Base-by-base conservation (phyloP, 2,329 filamentous ascomycete species). In the Fusarium nisikadoi region DNA sequence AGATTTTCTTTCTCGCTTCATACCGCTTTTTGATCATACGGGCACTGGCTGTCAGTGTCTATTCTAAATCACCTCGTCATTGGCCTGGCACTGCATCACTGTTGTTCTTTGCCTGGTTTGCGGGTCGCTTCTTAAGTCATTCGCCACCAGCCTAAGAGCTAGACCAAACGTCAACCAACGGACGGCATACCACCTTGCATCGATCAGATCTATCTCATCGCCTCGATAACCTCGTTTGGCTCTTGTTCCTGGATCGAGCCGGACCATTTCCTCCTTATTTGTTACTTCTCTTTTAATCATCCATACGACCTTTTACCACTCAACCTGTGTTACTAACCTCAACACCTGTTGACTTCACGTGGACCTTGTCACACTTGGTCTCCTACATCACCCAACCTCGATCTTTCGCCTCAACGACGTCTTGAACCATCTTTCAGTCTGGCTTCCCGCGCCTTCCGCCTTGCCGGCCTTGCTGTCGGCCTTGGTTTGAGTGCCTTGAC, bases 401-500 rank as follows among this genome's bases (percentile, higher is more conserved):
- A 53, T 54, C 54, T 42, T 53, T 55, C 52, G 38, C 45, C 62
- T 33, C 56, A 57, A 50, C 56, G 43, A 59, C 52, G 50, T 49
- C 41, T 47, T 29, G n/a, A 36, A 25, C 59, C 54, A 77, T 68
- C 78, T 65, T 75, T 79, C 85, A 88, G 56, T 68, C 82, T 89
- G 87, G 88, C 88, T 81, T 88, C 85, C 79, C 85, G 87, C 80
- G 86, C 85, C 53, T 76, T 90, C 69, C 84, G 87, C 79, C 82
- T 85, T 65, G 82, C 83, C 73, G 87, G 87, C 82, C 84, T 90
- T 77, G 84, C 85, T 81, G 82, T 88, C 72, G 88, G 88, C 83
- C 84, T 90, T 70, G 88, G 88, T 79, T 80, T 90, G 66, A 85
- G 87, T 78, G 88, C 87, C 78, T 79, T 90, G 72, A 84, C 86